phyloP scores from a whole-genome alignment of 768 basidiomycete species.

The Termitomyces sp. region DNA sequence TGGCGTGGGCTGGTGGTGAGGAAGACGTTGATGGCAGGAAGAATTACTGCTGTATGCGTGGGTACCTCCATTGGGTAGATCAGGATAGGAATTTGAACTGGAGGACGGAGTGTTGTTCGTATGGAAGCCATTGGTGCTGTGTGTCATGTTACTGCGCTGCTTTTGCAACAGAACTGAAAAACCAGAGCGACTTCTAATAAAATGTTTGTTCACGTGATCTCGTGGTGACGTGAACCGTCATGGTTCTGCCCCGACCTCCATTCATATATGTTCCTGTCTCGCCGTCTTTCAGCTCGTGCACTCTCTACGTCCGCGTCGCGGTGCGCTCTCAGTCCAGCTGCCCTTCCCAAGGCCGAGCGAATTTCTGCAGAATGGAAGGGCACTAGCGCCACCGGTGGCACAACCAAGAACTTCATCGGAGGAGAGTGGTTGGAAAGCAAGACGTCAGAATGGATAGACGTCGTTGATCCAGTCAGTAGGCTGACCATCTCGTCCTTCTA shows the following conservation, averaged over 20 bases:
- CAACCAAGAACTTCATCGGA: slow-evolving; percentile 87
- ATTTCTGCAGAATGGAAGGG: slow-evolving; percentile 80
- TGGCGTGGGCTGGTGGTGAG: slow-evolving; percentile 21
- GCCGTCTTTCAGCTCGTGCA: slow-evolving; percentile 21
- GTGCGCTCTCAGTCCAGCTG: slow-evolving; percentile 45
- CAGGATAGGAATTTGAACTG: slow-evolving; percentile 26
- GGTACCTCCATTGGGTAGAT: slow-evolving; percentile 15
- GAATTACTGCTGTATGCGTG: slow-evolving; percentile 4
- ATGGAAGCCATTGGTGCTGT: slow-evolving; percentile 24
- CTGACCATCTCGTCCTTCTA: not conserved
- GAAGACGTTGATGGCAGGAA: slow-evolving; percentile 16
- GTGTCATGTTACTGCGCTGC: slow-evolving; percentile 15
- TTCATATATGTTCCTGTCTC: slow-evolving; percentile 27
- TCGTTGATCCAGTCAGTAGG: slow-evolving; percentile 79
- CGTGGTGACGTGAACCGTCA: slow-evolving; percentile 2
- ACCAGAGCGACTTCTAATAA: not conserved
- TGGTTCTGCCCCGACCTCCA: slow-evolving; percentile 14
- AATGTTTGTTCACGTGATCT: slow-evolving; percentile 16
- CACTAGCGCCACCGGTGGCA: slow-evolving; percentile 78
- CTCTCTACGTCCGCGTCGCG: slow-evolving; percentile 44
- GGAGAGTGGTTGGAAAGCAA: slow-evolving; percentile 87
- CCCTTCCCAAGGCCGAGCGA: slow-evolving; percentile 58
- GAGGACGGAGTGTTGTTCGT: slow-evolving; percentile 26
- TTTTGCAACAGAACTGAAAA: slow-evolving; percentile 9
- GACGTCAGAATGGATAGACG: slow-evolving; percentile 74